Conservation (phyloP, 768 basidiomycete genomes). For the Gautieria morchelliformis region DNA sequence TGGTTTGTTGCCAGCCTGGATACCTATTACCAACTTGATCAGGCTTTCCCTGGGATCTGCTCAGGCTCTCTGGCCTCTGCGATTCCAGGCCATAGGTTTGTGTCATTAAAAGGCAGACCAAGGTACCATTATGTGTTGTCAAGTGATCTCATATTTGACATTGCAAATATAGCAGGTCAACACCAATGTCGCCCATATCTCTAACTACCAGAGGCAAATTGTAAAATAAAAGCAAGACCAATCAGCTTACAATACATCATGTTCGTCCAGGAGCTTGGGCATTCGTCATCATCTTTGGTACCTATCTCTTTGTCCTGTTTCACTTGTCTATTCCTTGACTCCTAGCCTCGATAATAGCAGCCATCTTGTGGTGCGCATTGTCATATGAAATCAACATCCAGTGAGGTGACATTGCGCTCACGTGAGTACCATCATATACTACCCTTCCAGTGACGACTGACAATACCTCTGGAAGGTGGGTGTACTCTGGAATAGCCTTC, state of each 20-base stretch:
- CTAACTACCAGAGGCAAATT: no score
- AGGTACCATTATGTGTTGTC: constrained; percentile 58
- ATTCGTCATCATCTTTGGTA: constrained; percentile 1
- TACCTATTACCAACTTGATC: no score
- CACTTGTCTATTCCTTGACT: neutral
- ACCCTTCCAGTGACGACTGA: neutral
- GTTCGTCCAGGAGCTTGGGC: constrained; percentile 7
- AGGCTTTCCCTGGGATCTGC: constrained; percentile 56
- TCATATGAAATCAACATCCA: neutral
- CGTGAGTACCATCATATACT: neutral
- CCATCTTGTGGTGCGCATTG: neutral
- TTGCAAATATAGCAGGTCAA: constrained; percentile 59
- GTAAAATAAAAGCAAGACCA: no score
- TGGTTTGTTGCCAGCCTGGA: constrained; percentile 72
- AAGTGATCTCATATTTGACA: constrained; percentile 47
- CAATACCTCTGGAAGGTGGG: neutral
- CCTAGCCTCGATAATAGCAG: neutral
- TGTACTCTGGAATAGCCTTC: neutral
- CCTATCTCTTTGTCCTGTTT: neutral
- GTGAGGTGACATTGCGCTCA: constrained; percentile 2
- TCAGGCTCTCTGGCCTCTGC: constrained; percentile 49
- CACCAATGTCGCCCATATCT: no score
- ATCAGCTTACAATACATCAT: no score
- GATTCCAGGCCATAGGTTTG: constrained; percentile 42
- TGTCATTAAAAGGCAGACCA: constrained; percentile 59